These are phyloP conservation scores for Lentinus polychrous DNA, from an alignment of 1,284 basidiomycete species.

Conservation along the genomic window DNA sequence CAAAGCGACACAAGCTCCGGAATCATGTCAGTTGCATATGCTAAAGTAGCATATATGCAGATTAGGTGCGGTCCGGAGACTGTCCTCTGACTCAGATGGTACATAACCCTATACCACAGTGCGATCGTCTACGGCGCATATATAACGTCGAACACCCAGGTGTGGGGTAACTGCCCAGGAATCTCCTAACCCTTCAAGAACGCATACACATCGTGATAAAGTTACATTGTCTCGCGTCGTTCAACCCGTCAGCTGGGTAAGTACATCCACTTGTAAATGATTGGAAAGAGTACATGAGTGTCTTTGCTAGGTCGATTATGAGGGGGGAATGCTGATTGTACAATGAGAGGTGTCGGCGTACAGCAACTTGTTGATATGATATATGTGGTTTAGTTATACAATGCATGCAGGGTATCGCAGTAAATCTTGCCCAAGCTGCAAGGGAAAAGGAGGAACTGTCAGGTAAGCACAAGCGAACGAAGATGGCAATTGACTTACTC, in stretches of 20 bases:
- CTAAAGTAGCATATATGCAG: not conserved
- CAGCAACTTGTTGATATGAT: constrained; percentile 2
- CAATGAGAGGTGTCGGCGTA: not conserved
- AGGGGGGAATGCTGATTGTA: constrained; percentile 1
- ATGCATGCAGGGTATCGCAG: constrained; percentile 22
- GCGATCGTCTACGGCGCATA: not conserved
- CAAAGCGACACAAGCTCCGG: not conserved
- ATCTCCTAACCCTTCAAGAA: not conserved
- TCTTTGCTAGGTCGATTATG: not conserved
- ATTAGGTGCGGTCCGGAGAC: not conserved
- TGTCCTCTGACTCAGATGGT: not conserved
- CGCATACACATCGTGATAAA: not conserved
- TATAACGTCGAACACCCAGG: not conserved
- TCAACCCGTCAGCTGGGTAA: not conserved
- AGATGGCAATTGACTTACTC: constrained; percentile 12
- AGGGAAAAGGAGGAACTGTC: not conserved
- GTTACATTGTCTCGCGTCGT: not conserved
- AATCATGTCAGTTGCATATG: not conserved
- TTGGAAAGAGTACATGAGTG: not conserved
- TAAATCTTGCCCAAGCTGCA: constrained; percentile 15
- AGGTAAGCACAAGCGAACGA: constrained; percentile 6
- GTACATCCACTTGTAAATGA: no score
- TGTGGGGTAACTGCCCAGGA: not conserved
- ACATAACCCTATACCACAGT: no score
- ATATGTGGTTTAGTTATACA: constrained; percentile 15